A percentile compares a stretch with the other conserved stretches of the same genome.
phyloP scores from a whole-genome alignment of 2,329 filamentous ascomycete species.

The Calonectria ilicicola region DNA sequence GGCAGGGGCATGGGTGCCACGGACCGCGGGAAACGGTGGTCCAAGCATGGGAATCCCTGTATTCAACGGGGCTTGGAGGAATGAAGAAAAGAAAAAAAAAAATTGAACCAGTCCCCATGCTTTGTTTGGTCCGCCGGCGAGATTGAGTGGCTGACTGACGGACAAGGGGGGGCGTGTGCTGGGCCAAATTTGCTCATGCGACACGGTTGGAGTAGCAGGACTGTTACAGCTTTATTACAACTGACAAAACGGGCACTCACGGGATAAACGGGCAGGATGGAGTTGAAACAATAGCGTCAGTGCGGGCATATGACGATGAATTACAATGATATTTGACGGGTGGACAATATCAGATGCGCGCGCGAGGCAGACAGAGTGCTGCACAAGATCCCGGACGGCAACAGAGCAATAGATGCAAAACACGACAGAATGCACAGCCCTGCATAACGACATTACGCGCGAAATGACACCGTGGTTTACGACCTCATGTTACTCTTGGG shows the following conservation, averaged over 20 bases:
- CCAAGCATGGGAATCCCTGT: conserved; percentile 10
- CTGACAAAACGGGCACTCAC: background rate
- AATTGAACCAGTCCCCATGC: background rate
- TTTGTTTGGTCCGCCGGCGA: background rate
- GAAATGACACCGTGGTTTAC: background rate
- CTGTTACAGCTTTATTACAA: conserved; percentile 38
- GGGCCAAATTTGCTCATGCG: background rate
- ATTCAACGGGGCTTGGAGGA: background rate
- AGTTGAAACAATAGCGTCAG: conserved; percentile 6
- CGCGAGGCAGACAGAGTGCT: background rate
- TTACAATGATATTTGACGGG: background rate
- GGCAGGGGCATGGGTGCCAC: conserved; percentile 4
- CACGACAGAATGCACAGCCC: background rate
- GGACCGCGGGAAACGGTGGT: conserved; percentile 13
- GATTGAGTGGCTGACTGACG: background rate
- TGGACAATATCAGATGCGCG: background rate
- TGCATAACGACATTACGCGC: background rate
- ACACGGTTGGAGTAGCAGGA: conserved; percentile 33
- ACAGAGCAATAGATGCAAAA: background rate
- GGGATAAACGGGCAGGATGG: background rate
- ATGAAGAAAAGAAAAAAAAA: background rate
- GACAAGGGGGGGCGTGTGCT: background rate
- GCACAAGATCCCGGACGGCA: background rate
- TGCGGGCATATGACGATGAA: background rate
- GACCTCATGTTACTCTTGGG: background rate